Evolutionary conservation across 305 asterid species (phyloP), one percentile per base, ranked within the genome.

Genomic region (Fraxinus velutina): DNA sequence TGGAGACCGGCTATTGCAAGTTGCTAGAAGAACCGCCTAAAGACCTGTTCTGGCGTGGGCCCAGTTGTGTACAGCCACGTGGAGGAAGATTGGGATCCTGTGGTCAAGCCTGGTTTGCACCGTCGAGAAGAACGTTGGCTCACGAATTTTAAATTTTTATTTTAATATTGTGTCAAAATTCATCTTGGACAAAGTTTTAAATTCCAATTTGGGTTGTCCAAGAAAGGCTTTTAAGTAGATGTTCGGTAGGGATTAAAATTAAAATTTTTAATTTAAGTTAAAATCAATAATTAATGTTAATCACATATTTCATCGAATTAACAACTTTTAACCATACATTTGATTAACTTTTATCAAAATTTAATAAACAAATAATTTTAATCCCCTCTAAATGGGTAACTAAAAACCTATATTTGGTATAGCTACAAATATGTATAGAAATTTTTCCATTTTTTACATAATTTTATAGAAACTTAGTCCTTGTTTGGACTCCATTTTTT

Each of bases 31-130:
- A 90, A 91, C 90, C 87, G 87, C 95, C 95, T 5, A 86, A 78
- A 90, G 92, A 92, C 99, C 90, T 89, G 90, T 86, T 93, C 97
- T 87, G 78, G 52, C 83, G 78, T 86, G 90, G 78, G 66, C 9
- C 24, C 8, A 39, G 33, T 42, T 70, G 2, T 17, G 66, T 55
- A 55, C 66, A 17, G 6, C 89, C 99, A 93, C 93, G 95, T 93
- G 97, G 90, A 2, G 78, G 29, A 37, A 73, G 84, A 75, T 79
- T 83, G 80, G 83, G 73, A 95, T 91, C 94, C 85, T 76, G 89
- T 86, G 97, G 92, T 79, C 47, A 42, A 73, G 76, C 86, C 79
- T 88, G 74, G 81, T 81, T 85, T 84, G 64, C 77, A 78, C 75
- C 77, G 79, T 88, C 98, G 95, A 90, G 84, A 95, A 93, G 90